These are phyloP conservation scores for Tripterygium wilfordii DNA, from an alignment of 177 flowering plant genomes.

Conservation along the genomic window DNA sequence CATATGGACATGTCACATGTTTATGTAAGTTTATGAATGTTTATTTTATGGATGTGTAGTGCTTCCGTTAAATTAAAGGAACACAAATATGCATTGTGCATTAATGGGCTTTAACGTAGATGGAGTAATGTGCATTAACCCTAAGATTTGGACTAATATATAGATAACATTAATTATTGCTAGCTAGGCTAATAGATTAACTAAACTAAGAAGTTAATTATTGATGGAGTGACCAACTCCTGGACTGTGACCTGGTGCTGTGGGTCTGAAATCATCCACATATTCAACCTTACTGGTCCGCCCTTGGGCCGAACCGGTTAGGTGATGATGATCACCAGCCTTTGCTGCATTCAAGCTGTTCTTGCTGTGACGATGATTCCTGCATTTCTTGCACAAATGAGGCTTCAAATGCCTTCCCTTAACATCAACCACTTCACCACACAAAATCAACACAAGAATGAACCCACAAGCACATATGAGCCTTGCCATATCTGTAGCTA, in stretches of 20 bases:
- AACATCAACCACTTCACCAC: constrained; percentile 9
- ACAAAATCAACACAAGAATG: constrained; percentile 12
- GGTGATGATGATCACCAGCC: neutral
- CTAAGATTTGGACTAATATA: neutral
- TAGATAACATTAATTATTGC: neutral
- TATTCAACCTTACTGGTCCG: constrained; percentile 7
- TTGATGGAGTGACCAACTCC: constrained; percentile 30
- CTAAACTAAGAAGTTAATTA: constrained; percentile 2
- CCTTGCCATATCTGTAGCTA: no score
- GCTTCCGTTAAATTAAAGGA: no score
- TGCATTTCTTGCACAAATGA: constrained; percentile 7
- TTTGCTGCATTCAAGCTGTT: neutral
- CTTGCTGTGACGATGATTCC: constrained; percentile 1
- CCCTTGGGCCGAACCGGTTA: neutral
- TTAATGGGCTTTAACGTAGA: no score
- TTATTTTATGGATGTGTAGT: no score
- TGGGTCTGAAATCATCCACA: constrained; percentile 24
- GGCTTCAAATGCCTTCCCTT: constrained; percentile 22
- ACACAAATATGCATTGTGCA: no score
- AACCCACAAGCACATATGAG: constrained; percentile 8
- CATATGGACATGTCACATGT: no score
- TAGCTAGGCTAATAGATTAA: neutral
- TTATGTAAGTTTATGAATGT: no score
- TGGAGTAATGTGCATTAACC: neutral
- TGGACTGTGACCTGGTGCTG: constrained; percentile 32